Percentiles rank a stretch among this genome's conserved stretches.
Evolutionary conservation across 2,329 filamentous ascomycete species (phyloP).

Genomic region (Ilyonectria robusta): DNA sequence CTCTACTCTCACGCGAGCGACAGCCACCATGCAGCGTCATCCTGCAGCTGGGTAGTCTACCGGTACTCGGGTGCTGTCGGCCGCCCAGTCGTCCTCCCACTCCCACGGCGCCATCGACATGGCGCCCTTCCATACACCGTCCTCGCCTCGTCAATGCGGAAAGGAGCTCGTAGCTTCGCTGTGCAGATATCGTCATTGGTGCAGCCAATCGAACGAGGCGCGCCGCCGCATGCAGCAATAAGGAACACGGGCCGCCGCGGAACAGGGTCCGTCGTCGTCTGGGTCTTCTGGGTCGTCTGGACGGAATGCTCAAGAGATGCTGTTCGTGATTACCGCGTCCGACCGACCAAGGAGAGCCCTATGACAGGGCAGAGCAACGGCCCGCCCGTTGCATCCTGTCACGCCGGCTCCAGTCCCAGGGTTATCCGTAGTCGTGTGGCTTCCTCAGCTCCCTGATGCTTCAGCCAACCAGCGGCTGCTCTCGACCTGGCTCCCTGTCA

Average conservation of each 20-base stretch:
- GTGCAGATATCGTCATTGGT: background rate
- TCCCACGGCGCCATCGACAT: background rate
- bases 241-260: background rate
- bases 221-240: background rate
- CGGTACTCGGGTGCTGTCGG: background rate
- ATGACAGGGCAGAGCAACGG: conserved; percentile 17
- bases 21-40: conserved; percentile 26
- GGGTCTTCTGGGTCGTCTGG: background rate
- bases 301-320: background rate
- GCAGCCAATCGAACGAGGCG: background rate
- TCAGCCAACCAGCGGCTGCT: conserved; percentile 27
- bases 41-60: conserved; percentile 16
- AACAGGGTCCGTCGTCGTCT: background rate
- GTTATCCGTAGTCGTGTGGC: conserved; percentile 19
- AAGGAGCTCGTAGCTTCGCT: background rate
- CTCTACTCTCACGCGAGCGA: conserved; percentile 7
- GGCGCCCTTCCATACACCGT: background rate
- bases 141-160: background rate
- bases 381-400: conserved; percentile 16
- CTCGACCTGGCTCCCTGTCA: conserved; percentile 38
- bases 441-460: conserved; percentile 26
- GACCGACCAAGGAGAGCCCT: background rate
- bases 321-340: conserved; percentile 1
- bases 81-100: background rate
- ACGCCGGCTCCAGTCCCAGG: conserved; percentile 13